Evolutionary conservation across 176 grass and related monocot genomes (phyloP), one percentile per base, ranked within the genome.

Genomic region (Musa schizocarpa): DNA sequence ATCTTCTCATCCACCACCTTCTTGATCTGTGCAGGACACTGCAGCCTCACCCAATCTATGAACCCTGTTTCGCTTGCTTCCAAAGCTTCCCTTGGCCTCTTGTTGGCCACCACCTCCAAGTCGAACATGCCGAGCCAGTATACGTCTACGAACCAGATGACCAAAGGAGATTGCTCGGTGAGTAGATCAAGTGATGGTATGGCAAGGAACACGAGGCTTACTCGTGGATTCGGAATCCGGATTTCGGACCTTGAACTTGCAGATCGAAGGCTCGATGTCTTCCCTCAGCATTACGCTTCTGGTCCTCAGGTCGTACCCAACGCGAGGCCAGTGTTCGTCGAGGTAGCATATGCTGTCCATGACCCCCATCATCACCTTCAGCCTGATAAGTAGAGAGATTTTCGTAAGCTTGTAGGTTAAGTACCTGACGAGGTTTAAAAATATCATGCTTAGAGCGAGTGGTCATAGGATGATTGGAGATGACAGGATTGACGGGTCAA

Each of bases 1-100:
- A 78, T 68, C 63, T 67, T 78, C 63, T 68, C 63, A 68, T 68
- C 76, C 25, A 68, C 68, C 22, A 78, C 13, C n/a, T 78, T 68
- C 51, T 29, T 78, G 5, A 54, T 1, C 23, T 78, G 76, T 7
- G 19, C 63, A 17, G 48, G 76, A 50, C 14, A 34, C 0, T 78
- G 76, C 61, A 55, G 25, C 8, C 49, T 68, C 6, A 78, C 22
- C 76, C 76, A 68, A 8, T 78, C 16, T 4, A 78, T 25, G 50
- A 68, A 78, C 5, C 63, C 75, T 27, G 61, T 24, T 77, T 77
- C 75, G 7, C 49, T 62, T 77, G 34, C 43, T 54, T 68, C 49
- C 1, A 17, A 25, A 54, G 3, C 17, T 50, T 62, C 25, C 1
- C 25, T 16, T 13, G 25, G 73, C 23, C 17, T 21, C 73, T 75